Conservation (phyloP, 164 flowering plant species). For the Umbilicus rupestris region DNA sequence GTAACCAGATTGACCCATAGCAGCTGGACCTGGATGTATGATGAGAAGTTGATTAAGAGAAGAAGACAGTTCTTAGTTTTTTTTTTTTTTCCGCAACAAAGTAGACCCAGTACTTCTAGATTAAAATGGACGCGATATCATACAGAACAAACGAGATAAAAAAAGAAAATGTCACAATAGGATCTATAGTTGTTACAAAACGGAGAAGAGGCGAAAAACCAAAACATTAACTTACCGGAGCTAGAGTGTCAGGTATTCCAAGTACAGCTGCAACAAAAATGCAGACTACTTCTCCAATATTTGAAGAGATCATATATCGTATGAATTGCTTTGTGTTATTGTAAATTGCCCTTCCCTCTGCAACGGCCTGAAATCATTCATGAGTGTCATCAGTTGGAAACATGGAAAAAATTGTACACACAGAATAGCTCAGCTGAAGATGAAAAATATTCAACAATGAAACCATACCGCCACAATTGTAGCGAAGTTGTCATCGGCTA, state of each 20-base stretch:
- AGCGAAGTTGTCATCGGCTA: constrained; percentile 98
- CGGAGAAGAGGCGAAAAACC: not conserved
- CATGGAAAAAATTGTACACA: not conserved
- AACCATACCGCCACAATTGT: constrained; percentile 85
- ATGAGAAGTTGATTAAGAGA: not conserved
- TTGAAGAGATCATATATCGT: constrained; percentile 99
- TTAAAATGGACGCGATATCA: too few species aligned
- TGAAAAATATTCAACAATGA: not conserved
- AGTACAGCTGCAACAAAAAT: constrained; percentile 98
- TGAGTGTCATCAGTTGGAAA: not conserved
- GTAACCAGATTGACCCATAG: constrained; percentile 98
- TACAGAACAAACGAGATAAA: not conserved
- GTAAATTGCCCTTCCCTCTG: constrained; percentile 98
- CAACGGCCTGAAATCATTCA: constrained; percentile 63
- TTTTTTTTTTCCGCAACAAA: too few species aligned
- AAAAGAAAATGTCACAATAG: not conserved
- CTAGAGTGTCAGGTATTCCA: constrained; percentile 97
- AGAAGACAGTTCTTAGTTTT: not conserved
- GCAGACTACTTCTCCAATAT: constrained; percentile 99
- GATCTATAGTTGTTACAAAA: not conserved
- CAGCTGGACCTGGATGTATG: constrained; percentile 67
- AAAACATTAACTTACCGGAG: constrained; percentile 47
- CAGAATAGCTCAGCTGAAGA: not conserved
- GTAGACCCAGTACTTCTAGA: too few species aligned
- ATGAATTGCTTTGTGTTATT: constrained; percentile 98